phyloP scores from a whole-genome alignment of 148 eudicot species.

The Tetragonia tetragonoides region DNA sequence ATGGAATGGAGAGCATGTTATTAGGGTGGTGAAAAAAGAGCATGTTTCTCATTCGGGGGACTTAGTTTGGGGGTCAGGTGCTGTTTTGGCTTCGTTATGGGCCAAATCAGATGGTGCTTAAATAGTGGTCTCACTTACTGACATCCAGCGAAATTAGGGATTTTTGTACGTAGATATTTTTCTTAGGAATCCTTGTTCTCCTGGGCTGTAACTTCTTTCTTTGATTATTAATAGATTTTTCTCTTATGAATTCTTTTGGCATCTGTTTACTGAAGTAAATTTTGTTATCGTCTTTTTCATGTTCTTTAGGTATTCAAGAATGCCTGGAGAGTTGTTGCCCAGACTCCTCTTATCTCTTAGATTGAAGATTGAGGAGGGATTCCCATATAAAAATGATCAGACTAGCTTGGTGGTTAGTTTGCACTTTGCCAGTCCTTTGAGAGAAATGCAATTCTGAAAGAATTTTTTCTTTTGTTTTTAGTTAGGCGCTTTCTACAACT shows the following conservation, averaged over 20 bases:
- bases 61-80: too few species aligned
- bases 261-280: not conserved
- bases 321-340: slow-evolving; percentile 76
- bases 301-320: slow-evolving; percentile 71
- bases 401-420: slow-evolving; percentile 71
- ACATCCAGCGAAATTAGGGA: too few species aligned
- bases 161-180: too few species aligned
- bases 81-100: too few species aligned
- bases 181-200: too few species aligned
- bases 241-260: not conserved
- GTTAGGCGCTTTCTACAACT: slow-evolving; percentile 2
- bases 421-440: slow-evolving; percentile 28
- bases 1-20: too few species aligned
- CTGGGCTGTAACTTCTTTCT: too few species aligned
- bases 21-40: too few species aligned
- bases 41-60: too few species aligned
- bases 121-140: too few species aligned
- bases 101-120: too few species aligned
- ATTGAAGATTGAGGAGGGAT: slow-evolving; percentile 61
- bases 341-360: slow-evolving; percentile 66
- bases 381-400: slow-evolving; percentile 63
- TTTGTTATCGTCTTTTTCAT: slow-evolving; percentile 1
- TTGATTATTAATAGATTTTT: too few species aligned
- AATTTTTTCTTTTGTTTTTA: not conserved
- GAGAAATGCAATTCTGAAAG: not conserved